Evolutionary conservation across 225 moss, liverwort and hornwort genomes (phyloP).

Genomic region (Pseudisothecium myosuroides): DNA sequence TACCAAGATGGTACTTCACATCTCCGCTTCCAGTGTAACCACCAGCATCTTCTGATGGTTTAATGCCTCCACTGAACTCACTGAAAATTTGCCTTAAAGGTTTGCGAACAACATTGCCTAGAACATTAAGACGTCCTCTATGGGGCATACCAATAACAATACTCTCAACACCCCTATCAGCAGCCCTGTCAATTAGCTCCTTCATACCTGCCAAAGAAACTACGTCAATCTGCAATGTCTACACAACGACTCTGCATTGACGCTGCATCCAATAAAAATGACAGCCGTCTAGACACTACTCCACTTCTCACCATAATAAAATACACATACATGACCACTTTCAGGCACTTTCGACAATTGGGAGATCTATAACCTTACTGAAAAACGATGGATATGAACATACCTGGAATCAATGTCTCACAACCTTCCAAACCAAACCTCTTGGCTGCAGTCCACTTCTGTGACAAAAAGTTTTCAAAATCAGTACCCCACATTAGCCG

Average conservation of each 20-base stretch:
- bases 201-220: conserved; percentile 71
- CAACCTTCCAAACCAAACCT: conserved; percentile 98
- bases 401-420: conserved; percentile 94
- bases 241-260: neutral
- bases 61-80: conserved; percentile 96
- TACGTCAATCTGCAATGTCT: neutral
- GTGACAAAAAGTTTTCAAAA: conserved; percentile 93
- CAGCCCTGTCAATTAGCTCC: conserved; percentile 89
- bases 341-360: neutral
- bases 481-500: conserved; percentile 84
- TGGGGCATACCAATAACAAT: conserved; percentile 98
- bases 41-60: conserved; percentile 85
- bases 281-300: neutral
- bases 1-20: conserved; percentile 97
- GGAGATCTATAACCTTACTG: neutral
- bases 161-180: conserved; percentile 76
- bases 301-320: neutral
- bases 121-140: conserved; percentile 87
- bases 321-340: neutral
- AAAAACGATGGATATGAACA: neutral
- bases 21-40: conserved; percentile 98
- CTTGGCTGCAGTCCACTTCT: conserved; percentile 99
- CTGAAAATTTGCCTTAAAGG: conserved; percentile 93
- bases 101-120: conserved; percentile 94
- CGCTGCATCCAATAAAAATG: neutral